These are phyloP conservation scores for Aspergillus calidoustus DNA, from an alignment of 2,329 filamentous ascomycete species.

Conservation along the genomic window DNA sequence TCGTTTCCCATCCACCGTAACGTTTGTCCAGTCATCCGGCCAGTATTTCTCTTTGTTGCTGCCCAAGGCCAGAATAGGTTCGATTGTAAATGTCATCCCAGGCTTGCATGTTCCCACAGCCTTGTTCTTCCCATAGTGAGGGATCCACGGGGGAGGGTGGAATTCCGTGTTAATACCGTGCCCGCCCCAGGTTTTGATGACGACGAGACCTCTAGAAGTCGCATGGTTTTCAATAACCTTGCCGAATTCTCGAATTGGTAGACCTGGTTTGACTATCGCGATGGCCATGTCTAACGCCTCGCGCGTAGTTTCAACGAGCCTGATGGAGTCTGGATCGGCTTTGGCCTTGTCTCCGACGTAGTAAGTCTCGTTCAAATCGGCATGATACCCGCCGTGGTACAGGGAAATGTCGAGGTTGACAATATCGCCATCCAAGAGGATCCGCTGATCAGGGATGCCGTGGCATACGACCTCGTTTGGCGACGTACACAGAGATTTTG, in stretches of 20 bases:
- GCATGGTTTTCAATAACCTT: slow-evolving; percentile 86
- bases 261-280: slow-evolving; percentile 83
- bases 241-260: slow-evolving; percentile 83
- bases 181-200: slow-evolving; percentile 88
- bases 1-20: slow-evolving; percentile 80
- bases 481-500: slow-evolving; percentile 93
- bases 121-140: slow-evolving; percentile 96
- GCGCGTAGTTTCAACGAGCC: slow-evolving; percentile 82
- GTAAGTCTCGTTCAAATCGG: slow-evolving; percentile 93
- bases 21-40: slow-evolving; percentile 96
- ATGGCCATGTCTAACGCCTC: slow-evolving; percentile 84
- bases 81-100: slow-evolving; percentile 95
- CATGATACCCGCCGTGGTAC: slow-evolving; percentile 89
- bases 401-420: slow-evolving; percentile 91
- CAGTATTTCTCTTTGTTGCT: slow-evolving; percentile 86
- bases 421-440: slow-evolving; percentile 85
- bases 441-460: slow-evolving; percentile 85
- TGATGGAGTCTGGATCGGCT: slow-evolving; percentile 78
- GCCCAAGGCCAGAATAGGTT: slow-evolving; percentile 90
- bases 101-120: slow-evolving; percentile 85
- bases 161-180: slow-evolving; percentile 90
- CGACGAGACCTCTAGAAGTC: slow-evolving; percentile 75
- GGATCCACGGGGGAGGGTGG: slow-evolving; percentile 87
- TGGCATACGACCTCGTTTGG: slow-evolving; percentile 95
- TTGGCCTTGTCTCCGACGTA: slow-evolving; percentile 85